Conservation (phyloP, 305 asterid genomes). For the Solanum aculeatissimum region DNA sequence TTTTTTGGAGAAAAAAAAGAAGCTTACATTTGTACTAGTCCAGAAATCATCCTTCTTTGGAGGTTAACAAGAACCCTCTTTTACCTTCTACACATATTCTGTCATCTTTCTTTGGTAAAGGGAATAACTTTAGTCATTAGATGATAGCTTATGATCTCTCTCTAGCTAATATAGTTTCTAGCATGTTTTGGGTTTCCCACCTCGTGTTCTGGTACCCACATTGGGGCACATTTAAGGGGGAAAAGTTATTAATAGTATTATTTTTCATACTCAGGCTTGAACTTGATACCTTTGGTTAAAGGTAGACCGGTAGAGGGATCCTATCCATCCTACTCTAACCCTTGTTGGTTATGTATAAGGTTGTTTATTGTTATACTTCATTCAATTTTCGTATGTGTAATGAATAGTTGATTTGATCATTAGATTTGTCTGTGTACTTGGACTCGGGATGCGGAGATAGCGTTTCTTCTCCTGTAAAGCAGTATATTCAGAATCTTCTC, state of each 20-base stretch:
- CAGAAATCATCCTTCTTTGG: not conserved
- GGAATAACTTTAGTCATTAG: not conserved
- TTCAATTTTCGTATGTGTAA: not conserved
- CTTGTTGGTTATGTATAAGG: not conserved
- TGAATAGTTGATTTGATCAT: conserved; percentile 5
- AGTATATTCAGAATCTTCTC: conserved; percentile 54
- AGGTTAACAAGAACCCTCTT: not conserved
- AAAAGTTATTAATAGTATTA: not conserved
- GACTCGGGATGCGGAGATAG: conserved; percentile 60
- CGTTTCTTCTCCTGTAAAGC: conserved; percentile 45
- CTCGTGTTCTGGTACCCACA: not conserved
- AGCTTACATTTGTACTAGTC: not conserved
- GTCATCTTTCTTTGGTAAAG: not conserved
- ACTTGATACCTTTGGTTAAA: not conserved
- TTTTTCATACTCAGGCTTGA: not conserved
- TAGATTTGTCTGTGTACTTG: conserved; percentile 49
- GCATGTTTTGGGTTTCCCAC: not conserved
- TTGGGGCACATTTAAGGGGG: not conserved
- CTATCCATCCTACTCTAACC: not conserved
- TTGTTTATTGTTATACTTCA: not conserved
- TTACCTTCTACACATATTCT: not conserved
- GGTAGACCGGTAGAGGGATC: not conserved
- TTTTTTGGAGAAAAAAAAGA: not conserved
- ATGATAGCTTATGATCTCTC: not conserved
- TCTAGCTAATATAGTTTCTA: not conserved